Percentiles rank a stretch among this genome's conserved stretches.
phyloP scores from a whole-genome alignment of 768 basidiomycete genomes.

The Mrakia hoshinonis region DNA sequence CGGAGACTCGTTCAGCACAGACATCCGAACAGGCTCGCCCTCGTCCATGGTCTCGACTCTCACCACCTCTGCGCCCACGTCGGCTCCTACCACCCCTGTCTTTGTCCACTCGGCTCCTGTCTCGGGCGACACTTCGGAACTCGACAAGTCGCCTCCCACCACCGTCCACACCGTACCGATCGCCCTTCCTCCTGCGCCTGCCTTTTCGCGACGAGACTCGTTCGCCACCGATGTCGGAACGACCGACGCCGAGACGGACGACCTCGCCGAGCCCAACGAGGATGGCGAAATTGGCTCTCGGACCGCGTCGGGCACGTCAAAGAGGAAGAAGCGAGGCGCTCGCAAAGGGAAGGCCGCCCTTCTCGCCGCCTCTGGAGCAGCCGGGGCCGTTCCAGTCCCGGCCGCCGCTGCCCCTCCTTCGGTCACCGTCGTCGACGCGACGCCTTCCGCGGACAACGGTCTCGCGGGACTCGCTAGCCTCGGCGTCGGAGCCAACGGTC shows the following conservation, averaged over 20 bases:
- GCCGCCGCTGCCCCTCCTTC: slow-evolving; percentile 22
- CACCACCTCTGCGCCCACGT: slow-evolving; percentile 8
- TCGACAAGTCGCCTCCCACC: background rate
- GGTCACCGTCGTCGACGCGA: background rate
- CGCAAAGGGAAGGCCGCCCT: slow-evolving; percentile 65
- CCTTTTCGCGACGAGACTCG: slow-evolving; percentile 6
- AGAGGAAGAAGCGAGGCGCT: slow-evolving; percentile 72
- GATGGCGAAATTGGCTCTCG: slow-evolving; percentile 49
- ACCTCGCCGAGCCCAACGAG: slow-evolving; percentile 29
- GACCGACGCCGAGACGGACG: slow-evolving; percentile 14
- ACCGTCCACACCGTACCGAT: background rate
- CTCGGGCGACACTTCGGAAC: background rate
- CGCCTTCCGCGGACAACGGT: slow-evolving; percentile 9
- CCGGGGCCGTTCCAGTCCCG: slow-evolving; percentile 15
- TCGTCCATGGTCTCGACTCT: slow-evolving; percentile 3
- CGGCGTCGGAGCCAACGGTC: slow-evolving; percentile 45
- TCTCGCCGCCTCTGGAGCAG: slow-evolving; percentile 39
- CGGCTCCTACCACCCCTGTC: slow-evolving; percentile 5
- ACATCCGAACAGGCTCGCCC: background rate
- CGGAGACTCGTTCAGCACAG: slow-evolving; percentile 1
- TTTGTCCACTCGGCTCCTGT: background rate
- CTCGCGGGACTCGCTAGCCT: slow-evolving; percentile 15
- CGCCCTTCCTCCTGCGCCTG: background rate
- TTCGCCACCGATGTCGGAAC: background rate
- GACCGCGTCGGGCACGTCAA: slow-evolving; percentile 58